Evolutionary conservation across 1,139 yeast species (phyloP), one percentile per base, ranked within the genome.

Genomic region (Pichiaceae sp.): DNA sequence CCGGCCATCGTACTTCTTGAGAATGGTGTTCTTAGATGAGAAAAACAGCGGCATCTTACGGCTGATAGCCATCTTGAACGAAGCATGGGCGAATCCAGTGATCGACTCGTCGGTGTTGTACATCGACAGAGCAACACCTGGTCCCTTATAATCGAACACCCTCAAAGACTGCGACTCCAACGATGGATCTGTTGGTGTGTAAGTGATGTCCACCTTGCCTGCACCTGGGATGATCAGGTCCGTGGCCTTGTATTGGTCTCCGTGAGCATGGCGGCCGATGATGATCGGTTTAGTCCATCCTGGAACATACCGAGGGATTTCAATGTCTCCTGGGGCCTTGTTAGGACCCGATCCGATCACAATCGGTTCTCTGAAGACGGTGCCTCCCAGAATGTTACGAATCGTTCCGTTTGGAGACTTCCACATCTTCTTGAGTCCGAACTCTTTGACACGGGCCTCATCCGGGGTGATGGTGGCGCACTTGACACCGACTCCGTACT

Each of bases 391-490:
- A 42, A 82, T 79, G 60, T 82, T 82, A 67, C 93, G 72, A 53
- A 82, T 79, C 27, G 93, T 82, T 46, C 93, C 93, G 57, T 82
- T 82, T 49, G 93, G 93, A 15, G 89, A 80, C 42, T 77, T 70
- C 91, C 91, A 82, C 93, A 82, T 82, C 57, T 82, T 76, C 59
- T 79, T 78, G 59, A 82, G 66, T 36, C 70, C 66, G 54, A 80
- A 82, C 56, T 82, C 93, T 53, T 77, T 67, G 34, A 82, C 91
- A 62, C 93, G 72, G 30, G 76, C 79, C 59, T 82, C 93, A 57
- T 82, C 93, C 2, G 93, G 93, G 2, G 93, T 82, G 50, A 82
- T 82, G 32, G 93, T 82, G 41, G 93, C 93, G 70, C 93, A 82
- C 60, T 82, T 82, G 47, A 82, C 75, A 41, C 89, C 93, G 31